Percentiles rank a stretch among this genome's conserved stretches.
Evolutionary conservation across 768 basidiomycete species (phyloP).

Genomic region (Rhodotorula taiwanensis): DNA sequence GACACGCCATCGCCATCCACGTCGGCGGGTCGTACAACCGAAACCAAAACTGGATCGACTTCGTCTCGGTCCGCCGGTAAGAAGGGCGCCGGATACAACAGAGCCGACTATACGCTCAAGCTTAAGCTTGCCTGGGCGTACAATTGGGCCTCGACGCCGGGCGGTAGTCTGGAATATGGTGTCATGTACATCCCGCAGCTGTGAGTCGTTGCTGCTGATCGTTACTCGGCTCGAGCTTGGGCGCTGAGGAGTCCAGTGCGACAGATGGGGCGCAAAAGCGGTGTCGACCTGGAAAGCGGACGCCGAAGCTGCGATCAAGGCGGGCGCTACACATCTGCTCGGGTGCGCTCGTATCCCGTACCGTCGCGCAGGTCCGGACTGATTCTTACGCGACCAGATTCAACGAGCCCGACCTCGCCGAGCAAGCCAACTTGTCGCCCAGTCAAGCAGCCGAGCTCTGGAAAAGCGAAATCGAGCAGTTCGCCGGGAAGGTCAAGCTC

Average conservation of each 20-base stretch:
- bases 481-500: conserved; percentile 16
- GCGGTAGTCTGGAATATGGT: neutral
- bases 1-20: too few species aligned
- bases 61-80: neutral
- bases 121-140: conserved; percentile 14
- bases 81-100: conserved; percentile 24
- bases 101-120: neutral
- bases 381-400: neutral
- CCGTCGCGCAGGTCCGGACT: too few species aligned
- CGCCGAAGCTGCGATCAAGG: neutral
- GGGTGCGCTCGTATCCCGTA: conserved; percentile 7
- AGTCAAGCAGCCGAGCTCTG: neutral
- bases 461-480: conserved; percentile 3
- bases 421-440: conserved; percentile 17
- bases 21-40: neutral
- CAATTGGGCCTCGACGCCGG: conserved; percentile 7
- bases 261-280: conserved; percentile 18
- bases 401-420: conserved; percentile 22
- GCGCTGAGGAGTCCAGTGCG: fast-evolving
- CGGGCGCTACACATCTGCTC: conserved; percentile 18
- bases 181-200: conserved; percentile 25
- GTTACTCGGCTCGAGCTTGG: too few species aligned
- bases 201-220: neutral
- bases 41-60: neutral
- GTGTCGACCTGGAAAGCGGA: conserved; percentile 7